These are phyloP conservation scores for Stylosanthes scabra DNA, from an alignment of 331 rosid genomes.

Conservation along the genomic window DNA sequence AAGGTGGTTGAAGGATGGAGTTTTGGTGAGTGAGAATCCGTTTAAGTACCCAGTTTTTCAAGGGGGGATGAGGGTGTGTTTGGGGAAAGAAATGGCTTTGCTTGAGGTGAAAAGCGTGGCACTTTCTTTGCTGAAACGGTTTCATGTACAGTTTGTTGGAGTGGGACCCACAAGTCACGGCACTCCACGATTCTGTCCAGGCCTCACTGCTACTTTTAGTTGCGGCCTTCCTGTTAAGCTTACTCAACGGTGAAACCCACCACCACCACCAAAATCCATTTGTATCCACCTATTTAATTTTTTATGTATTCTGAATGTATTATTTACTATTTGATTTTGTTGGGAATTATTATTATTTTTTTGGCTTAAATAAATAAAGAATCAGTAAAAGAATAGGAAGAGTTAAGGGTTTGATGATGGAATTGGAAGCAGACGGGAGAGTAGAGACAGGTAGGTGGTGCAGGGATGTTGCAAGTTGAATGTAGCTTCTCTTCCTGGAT, in stretches of 20 bases:
- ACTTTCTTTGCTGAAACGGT: slow-evolving; percentile 52
- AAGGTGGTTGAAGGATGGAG: slow-evolving; percentile 64
- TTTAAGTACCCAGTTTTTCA: slow-evolving; percentile 77
- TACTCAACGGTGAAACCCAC: slow-evolving; percentile 27
- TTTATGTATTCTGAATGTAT: neutral
- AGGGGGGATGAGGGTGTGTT: slow-evolving; percentile 74
- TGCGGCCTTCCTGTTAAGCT: slow-evolving; percentile 64
- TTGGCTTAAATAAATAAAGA: no score
- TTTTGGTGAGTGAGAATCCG: slow-evolving; percentile 47
- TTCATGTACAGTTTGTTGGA: slow-evolving; percentile 36
- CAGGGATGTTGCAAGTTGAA: no score
- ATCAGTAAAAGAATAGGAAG: no score
- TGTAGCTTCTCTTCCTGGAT: no score
- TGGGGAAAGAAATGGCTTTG: slow-evolving; percentile 81
- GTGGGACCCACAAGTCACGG: neutral
- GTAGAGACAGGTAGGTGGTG: no score
- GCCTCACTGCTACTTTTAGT: slow-evolving; percentile 75
- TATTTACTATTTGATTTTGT: no score
- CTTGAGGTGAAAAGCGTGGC: slow-evolving; percentile 65
- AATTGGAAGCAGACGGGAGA: no score
- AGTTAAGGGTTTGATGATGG: no score
- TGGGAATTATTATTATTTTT: no score
- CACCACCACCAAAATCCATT: neutral
- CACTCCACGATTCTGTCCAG: slow-evolving; percentile 69
- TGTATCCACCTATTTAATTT: no score